A percentile compares a stretch with the other conserved stretches of the same genome.
phyloP scores from a whole-genome alignment of 1,284 basidiomycete genomes.

The Peniophora sp. region DNA sequence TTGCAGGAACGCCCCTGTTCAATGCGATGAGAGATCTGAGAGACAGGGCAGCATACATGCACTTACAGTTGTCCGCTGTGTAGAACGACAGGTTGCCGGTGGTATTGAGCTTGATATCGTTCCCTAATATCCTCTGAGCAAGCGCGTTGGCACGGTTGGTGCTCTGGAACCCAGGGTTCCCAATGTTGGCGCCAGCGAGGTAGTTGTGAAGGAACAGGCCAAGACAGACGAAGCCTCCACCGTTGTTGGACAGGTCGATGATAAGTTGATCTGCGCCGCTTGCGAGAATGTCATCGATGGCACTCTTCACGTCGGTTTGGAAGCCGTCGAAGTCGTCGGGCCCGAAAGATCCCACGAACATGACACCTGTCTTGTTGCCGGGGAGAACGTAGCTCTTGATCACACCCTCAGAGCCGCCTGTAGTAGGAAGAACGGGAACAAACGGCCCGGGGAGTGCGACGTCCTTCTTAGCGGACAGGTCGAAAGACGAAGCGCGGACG shows the following conservation, averaged over 20 bases:
- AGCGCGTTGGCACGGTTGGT: constrained; percentile 44
- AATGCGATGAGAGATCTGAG: neutral
- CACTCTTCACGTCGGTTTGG: constrained; percentile 42
- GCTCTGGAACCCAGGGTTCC: constrained; percentile 45
- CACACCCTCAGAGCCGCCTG: constrained; percentile 40
- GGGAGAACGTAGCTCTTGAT: constrained; percentile 50
- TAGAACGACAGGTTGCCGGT: constrained; percentile 33
- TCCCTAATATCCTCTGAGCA: constrained; percentile 47
- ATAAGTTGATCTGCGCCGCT: constrained; percentile 44
- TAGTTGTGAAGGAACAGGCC: constrained; percentile 54
- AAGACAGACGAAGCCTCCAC: constrained; percentile 54
- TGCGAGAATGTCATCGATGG: constrained; percentile 37
- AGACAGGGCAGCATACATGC: neutral
- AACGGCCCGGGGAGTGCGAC: constrained; percentile 43
- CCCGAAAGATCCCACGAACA: constrained; percentile 56
- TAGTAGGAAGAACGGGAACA: constrained; percentile 37
- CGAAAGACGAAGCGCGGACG: neutral
- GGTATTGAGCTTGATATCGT: constrained; percentile 39
- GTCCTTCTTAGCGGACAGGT: constrained; percentile 14
- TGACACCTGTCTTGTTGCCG: constrained; percentile 52
- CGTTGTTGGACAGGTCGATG: constrained; percentile 56
- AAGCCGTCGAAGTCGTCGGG: constrained; percentile 34
- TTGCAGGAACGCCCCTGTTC: constrained; percentile 41
- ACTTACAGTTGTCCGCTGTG: constrained; percentile 39
- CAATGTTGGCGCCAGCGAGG: constrained; percentile 41